A percentile compares a stretch with the other conserved stretches of the same genome.
Evolutionary conservation across 2,329 filamentous ascomycete species (phyloP).

Genomic region (Escovopsis sp.): DNA sequence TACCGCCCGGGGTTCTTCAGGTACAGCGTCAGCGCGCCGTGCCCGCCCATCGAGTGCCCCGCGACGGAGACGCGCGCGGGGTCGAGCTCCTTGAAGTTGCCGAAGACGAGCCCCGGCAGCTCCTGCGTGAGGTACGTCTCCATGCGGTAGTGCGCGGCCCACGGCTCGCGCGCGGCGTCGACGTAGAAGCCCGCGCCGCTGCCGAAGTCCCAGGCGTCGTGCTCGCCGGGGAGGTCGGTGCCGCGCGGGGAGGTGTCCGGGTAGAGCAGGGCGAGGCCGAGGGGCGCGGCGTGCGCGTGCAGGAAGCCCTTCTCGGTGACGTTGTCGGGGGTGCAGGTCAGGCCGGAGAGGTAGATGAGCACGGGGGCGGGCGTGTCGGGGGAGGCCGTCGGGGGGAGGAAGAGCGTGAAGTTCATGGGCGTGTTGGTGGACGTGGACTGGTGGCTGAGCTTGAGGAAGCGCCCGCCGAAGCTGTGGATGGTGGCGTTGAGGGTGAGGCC

Average conservation of each 20-base stretch:
- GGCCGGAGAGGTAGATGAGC: conserved; percentile 81
- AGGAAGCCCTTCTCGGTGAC: conserved; percentile 78
- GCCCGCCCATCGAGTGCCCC: conserved; percentile 94
- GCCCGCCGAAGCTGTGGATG: conserved; percentile 85
- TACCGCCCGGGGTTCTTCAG: conserved; percentile 85
- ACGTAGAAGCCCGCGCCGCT: conserved; percentile 89
- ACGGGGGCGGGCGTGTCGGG: conserved; percentile 50
- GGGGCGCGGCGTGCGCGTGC: conserved; percentile 63
- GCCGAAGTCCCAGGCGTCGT: conserved; percentile 85
- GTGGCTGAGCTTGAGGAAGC: conserved; percentile 88
- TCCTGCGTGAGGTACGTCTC: conserved; percentile 84
- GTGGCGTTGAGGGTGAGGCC: conserved; percentile 61
- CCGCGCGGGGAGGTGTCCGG: conserved; percentile 91
- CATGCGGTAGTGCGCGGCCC: conserved; percentile 74
- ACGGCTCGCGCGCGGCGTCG: conserved; percentile 66
- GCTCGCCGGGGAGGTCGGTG: conserved; percentile 65
- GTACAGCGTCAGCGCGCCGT: conserved; percentile 85
- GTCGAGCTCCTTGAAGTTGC: conserved; percentile 58
- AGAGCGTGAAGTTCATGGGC: conserved; percentile 87
- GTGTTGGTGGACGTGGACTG: conserved; percentile 63
- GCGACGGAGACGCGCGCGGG: conserved; percentile 60
- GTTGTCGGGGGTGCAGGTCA: conserved; percentile 91
- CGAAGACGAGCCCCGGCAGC: conserved; percentile 65
- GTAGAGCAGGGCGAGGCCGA: conserved; percentile 83
- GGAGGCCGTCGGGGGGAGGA: conserved; percentile 61